A percentile compares a stretch with the other conserved stretches of the same genome.
Evolutionary conservation across 2,329 filamentous ascomycete species (phyloP).

Genomic region (Aspergillus udagawae): DNA sequence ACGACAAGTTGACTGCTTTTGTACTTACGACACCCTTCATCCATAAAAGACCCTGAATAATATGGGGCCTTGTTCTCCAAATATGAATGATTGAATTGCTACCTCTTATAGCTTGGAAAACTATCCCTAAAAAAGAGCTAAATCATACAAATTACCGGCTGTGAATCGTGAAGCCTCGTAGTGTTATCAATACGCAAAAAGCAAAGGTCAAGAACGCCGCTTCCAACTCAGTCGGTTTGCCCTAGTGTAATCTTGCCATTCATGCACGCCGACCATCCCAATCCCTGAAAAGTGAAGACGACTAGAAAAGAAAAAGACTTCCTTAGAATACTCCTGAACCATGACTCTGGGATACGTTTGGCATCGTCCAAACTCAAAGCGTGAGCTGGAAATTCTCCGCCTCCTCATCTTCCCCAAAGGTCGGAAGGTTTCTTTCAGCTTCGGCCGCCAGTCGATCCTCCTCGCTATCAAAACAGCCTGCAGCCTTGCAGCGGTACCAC

Average conservation of each 20-base stretch:
- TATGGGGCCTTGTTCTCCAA: too few species aligned
- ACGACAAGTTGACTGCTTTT: too few species aligned
- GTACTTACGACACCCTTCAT: too few species aligned
- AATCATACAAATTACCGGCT: background rate
- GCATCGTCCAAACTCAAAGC: conserved; percentile 18
- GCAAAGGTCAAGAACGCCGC: conserved; percentile 3
- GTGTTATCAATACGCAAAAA: background rate
- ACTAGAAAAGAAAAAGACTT: conserved; percentile 7
- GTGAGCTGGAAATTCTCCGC: conserved; percentile 38
- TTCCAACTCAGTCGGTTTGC: conserved; percentile 1
- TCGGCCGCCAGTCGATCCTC: conserved; percentile 18
- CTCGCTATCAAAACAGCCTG: conserved; percentile 35
- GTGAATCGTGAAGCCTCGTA: background rate
- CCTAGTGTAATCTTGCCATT: background rate
- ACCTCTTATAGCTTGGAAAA: background rate
- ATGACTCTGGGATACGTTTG: background rate
- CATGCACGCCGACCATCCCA: background rate
- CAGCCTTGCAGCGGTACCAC: conserved; percentile 39
- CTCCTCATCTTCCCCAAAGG: conserved; percentile 39
- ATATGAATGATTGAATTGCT: too few species aligned
- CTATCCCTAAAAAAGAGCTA: background rate
- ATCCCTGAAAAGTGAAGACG: conserved; percentile 10
- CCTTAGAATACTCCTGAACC: background rate
- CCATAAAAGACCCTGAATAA: too few species aligned
- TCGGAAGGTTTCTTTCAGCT: conserved; percentile 25